Evolutionary conservation across 2,329 filamentous ascomycete genomes (phyloP).

Genomic region (Phyllosticta capitalensis): DNA sequence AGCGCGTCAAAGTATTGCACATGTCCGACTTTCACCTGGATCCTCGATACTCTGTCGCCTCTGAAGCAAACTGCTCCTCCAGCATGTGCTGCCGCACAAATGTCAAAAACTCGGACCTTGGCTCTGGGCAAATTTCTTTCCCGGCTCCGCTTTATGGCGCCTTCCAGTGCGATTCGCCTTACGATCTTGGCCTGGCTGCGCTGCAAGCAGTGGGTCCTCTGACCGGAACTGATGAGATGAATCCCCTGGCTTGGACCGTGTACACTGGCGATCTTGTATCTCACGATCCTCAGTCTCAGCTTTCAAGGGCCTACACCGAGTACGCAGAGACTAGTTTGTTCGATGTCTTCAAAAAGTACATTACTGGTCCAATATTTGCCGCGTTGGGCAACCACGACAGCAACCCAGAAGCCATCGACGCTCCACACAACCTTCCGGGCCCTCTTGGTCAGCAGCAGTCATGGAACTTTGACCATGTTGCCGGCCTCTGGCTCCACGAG

Average conservation of each 20-base stretch:
- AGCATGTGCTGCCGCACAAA: constrained; percentile 44
- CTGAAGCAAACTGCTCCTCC: constrained; percentile 45
- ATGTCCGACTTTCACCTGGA: constrained; percentile 49
- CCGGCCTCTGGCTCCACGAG: constrained; percentile 47
- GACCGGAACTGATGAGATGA: constrained; percentile 39
- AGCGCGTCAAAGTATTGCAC: constrained; percentile 47
- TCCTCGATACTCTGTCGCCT: constrained; percentile 42
- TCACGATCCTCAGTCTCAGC: constrained; percentile 44
- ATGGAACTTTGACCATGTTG: constrained; percentile 50
- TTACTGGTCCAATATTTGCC: constrained; percentile 47
- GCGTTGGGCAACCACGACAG: constrained; percentile 51
- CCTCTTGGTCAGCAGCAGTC: constrained; percentile 45
- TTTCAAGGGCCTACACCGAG: constrained; percentile 43
- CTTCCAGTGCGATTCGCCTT: constrained; percentile 49
- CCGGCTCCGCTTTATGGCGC: constrained; percentile 46
- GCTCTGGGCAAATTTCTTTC: constrained; percentile 26
- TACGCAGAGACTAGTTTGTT: constrained; percentile 46
- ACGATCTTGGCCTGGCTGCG: constrained; percentile 47
- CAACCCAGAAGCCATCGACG: constrained; percentile 44
- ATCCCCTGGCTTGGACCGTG: constrained; percentile 43
- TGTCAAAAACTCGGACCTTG: constrained; percentile 28
- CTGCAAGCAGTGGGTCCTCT: constrained; percentile 47
- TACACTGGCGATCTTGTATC: constrained; percentile 50
- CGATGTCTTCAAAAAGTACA: constrained; percentile 46
- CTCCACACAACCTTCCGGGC: constrained; percentile 44